Evolutionary conservation across 345 rosid genomes (phyloP).

Genomic region (Syzygium aromaticum): DNA sequence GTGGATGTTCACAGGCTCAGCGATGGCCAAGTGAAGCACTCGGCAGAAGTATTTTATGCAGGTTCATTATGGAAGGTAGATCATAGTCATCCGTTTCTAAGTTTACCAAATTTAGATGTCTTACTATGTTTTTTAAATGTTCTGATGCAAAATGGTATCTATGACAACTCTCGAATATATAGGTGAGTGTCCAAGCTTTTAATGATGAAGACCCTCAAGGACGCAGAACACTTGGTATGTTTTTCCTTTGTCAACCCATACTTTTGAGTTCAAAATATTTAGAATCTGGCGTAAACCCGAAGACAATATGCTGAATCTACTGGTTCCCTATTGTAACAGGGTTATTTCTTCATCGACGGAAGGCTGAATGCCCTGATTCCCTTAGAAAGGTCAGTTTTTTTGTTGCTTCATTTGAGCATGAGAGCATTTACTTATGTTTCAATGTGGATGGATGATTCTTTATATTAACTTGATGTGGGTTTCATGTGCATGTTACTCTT

Average conservation of each 20-base stretch:
- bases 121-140: background rate
- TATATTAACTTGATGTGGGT: background rate
- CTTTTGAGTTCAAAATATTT: background rate
- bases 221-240: slow-evolving; percentile 78
- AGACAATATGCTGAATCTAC: background rate
- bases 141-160: background rate
- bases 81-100: background rate
- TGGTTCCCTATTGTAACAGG: slow-evolving; percentile 33
- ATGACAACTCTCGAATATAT: slow-evolving; percentile 8
- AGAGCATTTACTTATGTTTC: background rate
- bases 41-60: slow-evolving; percentile 82
- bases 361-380: slow-evolving; percentile 73
- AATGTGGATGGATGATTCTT: background rate
- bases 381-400: slow-evolving; percentile 53
- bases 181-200: slow-evolving; percentile 96
- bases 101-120: background rate
- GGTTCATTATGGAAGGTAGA: slow-evolving; percentile 99
- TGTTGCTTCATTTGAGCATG: background rate
- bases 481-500: background rate
- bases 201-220: slow-evolving; percentile 98
- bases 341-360: slow-evolving; percentile 88
- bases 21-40: slow-evolving; percentile 98
- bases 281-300: background rate
- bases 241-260: background rate
- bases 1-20: slow-evolving; percentile 80